phyloP scores from a whole-genome alignment of 2,329 filamentous ascomycete species.

The Pseudohalonectria lignicola region DNA sequence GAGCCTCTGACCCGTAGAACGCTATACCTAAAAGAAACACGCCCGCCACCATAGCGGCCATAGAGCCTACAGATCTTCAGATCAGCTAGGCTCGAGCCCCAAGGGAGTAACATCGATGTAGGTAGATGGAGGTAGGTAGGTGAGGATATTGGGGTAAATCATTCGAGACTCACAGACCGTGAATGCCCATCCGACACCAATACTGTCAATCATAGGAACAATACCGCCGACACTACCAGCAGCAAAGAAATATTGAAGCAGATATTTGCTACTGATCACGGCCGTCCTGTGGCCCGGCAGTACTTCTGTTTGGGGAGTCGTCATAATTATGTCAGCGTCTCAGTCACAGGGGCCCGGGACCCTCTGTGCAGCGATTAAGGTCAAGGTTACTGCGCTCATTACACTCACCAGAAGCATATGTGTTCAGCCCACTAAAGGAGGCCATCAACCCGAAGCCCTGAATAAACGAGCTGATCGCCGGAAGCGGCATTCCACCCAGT shows the following conservation, averaged over 20 bases:
- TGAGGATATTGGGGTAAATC: too few species aligned
- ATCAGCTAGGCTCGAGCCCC: too few species aligned
- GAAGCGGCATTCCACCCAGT: constrained; percentile 44
- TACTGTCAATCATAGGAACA: constrained; percentile 5
- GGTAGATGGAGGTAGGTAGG: too few species aligned
- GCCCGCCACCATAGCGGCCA: too few species aligned
- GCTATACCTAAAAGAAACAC: too few species aligned
- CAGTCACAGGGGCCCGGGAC: too few species aligned
- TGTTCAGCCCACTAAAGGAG: constrained; percentile 66
- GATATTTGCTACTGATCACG: constrained; percentile 8
- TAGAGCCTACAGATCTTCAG: too few species aligned
- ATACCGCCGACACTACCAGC: constrained; percentile 6
- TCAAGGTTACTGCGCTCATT: too few species aligned
- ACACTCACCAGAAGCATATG: constrained; percentile 25
- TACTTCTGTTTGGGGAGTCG: constrained; percentile 3
- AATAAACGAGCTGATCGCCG: constrained; percentile 62
- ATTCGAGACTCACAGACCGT: too few species aligned
- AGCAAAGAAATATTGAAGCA: constrained; percentile 7
- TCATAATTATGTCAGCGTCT: background rate
- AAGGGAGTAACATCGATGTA: too few species aligned
- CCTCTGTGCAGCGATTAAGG: too few species aligned
- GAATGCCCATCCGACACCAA: constrained; percentile 7
- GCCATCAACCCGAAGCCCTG: constrained; percentile 67
- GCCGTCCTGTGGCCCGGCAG: constrained; percentile 5
- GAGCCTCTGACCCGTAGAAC: too few species aligned